These are phyloP conservation scores for Mayamaea pseudoterrestris DNA, from an alignment of 108 stramenopile species.

Conservation along the genomic window DNA sequence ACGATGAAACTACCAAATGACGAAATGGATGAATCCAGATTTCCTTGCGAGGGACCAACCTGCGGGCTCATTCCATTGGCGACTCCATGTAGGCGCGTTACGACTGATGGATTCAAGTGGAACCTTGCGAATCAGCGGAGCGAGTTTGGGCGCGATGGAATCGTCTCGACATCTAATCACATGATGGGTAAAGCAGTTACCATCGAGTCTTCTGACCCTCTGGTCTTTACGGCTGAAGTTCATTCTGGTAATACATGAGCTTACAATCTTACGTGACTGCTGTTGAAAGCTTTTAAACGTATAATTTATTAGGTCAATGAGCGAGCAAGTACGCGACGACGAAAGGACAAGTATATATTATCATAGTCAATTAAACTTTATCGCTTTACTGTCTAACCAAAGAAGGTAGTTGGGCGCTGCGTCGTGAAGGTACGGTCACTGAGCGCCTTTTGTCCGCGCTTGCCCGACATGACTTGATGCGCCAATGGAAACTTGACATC, in stretches of 20 bases:
- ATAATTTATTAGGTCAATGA: too few species aligned
- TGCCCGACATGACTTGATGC: conserved; percentile 88
- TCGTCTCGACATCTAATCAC: conserved; percentile 72
- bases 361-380: not conserved
- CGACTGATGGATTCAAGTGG: conserved; percentile 66
- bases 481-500: conserved; percentile 96
- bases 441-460: conserved; percentile 84
- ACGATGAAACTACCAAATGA: conserved; percentile 22
- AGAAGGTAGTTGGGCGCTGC: conserved; percentile 73
- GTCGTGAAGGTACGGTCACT: conserved; percentile 58
- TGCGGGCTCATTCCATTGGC: conserved; percentile 73
- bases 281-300: too few species aligned
- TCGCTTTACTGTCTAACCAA: conserved; percentile 39
- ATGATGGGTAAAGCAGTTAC: too few species aligned
- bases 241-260: too few species aligned
- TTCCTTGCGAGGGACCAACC: conserved; percentile 63
- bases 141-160: conserved; percentile 57
- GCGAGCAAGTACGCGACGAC: too few species aligned
- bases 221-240: too few species aligned
- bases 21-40: not conserved
- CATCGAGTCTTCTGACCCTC: too few species aligned
- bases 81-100: conserved; percentile 36
- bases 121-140: conserved; percentile 52
- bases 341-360: too few species aligned
- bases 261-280: too few species aligned